Evolutionary conservation across 768 basidiomycete species (phyloP).

Genomic region (Pleurotus cornucopiae): DNA sequence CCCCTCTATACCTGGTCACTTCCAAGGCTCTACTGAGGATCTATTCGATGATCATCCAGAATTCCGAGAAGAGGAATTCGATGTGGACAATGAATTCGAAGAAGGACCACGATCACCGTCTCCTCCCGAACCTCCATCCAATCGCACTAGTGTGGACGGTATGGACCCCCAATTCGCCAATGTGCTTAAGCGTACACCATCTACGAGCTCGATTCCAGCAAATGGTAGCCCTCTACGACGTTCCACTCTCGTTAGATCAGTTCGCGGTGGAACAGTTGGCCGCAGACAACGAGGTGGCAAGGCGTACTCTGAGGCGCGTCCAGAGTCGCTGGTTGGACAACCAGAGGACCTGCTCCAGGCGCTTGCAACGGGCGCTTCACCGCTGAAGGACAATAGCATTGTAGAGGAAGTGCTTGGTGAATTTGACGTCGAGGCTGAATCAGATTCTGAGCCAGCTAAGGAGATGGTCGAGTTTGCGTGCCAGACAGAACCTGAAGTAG

Average conservation of each 20-base stretch:
- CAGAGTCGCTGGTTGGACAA: constrained; percentile 65
- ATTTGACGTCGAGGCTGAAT: constrained; percentile 31
- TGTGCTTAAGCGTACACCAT: constrained; percentile 58
- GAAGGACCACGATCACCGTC: constrained; percentile 33
- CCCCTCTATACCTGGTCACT: constrained; percentile 34
- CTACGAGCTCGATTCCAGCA: constrained; percentile 38
- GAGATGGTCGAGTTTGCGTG: constrained; percentile 61
- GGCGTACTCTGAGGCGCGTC: constrained; percentile 66
- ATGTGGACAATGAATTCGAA: constrained; percentile 23
- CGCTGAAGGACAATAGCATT: constrained; percentile 32
- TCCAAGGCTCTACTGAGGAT: constrained; percentile 28
- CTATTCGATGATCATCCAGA: not conserved
- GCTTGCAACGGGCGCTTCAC: constrained; percentile 45
- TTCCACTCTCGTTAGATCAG: constrained; percentile 46
- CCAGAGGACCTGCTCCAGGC: constrained; percentile 73
- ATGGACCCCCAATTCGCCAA: constrained; percentile 88
- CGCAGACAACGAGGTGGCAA: constrained; percentile 63
- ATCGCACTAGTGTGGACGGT: constrained; percentile 73
- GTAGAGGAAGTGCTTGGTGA: constrained; percentile 34
- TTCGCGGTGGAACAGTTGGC: constrained; percentile 44
- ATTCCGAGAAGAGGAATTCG: constrained; percentile 30
- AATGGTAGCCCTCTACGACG: constrained; percentile 60
- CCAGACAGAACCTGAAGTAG: constrained; percentile 53
- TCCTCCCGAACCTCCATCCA: constrained; percentile 39
- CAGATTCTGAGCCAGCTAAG: constrained; percentile 14